Conservation (phyloP, 1,139 yeast species). For the Yamadazyma blattariae region DNA sequence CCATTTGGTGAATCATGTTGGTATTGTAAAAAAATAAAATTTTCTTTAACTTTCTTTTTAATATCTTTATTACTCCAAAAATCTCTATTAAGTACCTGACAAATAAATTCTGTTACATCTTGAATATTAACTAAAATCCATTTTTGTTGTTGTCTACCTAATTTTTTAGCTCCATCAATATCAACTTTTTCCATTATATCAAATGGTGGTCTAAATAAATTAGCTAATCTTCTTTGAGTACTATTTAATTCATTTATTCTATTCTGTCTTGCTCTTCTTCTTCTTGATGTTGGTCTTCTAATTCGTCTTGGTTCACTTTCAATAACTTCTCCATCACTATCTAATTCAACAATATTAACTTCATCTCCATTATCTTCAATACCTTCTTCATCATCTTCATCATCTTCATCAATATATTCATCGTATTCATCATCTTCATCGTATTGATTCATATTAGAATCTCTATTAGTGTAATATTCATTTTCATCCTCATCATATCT, state of each 20-base stretch:
- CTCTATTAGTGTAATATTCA: constrained; percentile 20
- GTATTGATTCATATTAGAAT: constrained; percentile 18
- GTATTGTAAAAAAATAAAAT: constrained; percentile 80
- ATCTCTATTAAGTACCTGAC: constrained; percentile 90
- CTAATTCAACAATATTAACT: constrained; percentile 24
- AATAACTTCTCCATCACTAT: constrained; percentile 30
- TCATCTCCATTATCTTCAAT: constrained; percentile 21
- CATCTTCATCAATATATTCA: constrained; percentile 14
- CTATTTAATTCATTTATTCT: constrained; percentile 44
- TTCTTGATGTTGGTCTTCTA: constrained; percentile 18
- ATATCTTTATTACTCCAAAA: constrained; percentile 79
- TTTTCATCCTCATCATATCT: constrained; percentile 34
- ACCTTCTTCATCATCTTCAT: constrained; percentile 14
- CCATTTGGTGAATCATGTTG: constrained; percentile 78
- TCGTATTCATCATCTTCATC: constrained; percentile 30
- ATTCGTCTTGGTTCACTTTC: constrained; percentile 10
- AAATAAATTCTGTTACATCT: constrained; percentile 77
- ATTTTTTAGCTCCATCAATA: constrained; percentile 67
- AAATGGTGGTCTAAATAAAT: constrained; percentile 88
- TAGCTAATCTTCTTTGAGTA: constrained; percentile 73
- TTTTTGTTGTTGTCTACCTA: constrained; percentile 62
- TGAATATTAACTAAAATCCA: constrained; percentile 91
- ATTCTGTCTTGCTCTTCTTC: constrained; percentile 27
- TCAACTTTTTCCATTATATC: constrained; percentile 70
- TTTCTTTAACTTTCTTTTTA: constrained; percentile 59